Evolutionary conservation across 257 asterid genomes (phyloP).

Genomic region (Ehretia macrophylla): DNA sequence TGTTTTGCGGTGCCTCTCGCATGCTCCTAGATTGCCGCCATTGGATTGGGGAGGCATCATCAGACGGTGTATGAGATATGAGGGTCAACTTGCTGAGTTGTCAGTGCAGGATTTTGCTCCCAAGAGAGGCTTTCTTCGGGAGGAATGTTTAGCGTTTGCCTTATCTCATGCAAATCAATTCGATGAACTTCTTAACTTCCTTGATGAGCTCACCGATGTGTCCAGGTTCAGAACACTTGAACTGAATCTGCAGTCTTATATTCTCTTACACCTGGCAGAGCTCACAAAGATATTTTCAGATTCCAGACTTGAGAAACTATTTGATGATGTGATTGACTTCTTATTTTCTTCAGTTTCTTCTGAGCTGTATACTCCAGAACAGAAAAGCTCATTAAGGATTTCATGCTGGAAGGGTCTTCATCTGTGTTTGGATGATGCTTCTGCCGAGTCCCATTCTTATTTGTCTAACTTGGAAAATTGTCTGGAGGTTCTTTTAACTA

Average conservation of each 20-base stretch:
- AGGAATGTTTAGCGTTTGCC: constrained; percentile 73
- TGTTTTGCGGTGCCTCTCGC: constrained; percentile 69
- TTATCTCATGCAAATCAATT: constrained; percentile 63
- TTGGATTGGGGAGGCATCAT: constrained; percentile 75
- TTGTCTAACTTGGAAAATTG: constrained; percentile 55
- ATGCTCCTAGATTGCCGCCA: constrained; percentile 74
- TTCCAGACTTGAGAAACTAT: constrained; percentile 66
- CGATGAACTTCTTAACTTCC: constrained; percentile 73
- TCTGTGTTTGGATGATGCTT: constrained; percentile 50
- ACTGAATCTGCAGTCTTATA: constrained; percentile 62
- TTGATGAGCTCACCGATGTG: constrained; percentile 71
- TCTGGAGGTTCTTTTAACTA: constrained; percentile 61
- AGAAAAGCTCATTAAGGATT: constrained; percentile 50
- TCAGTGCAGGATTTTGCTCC: constrained; percentile 25
- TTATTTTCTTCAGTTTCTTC: constrained; percentile 45
- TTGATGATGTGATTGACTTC: constrained; percentile 63
- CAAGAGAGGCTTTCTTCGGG: constrained; percentile 60
- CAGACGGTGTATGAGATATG: constrained; percentile 79
- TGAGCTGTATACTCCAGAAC: constrained; percentile 37
- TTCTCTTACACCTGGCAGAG: constrained; percentile 66
- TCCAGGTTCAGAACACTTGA: constrained; percentile 80
- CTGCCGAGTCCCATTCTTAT: constrained; percentile 40
- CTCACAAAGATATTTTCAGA: constrained; percentile 63
- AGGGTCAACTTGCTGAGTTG: constrained; percentile 49
- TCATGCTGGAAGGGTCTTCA: constrained; percentile 92